Conservation (phyloP, 257 asterid species). For the Verbascum thapsus region DNA sequence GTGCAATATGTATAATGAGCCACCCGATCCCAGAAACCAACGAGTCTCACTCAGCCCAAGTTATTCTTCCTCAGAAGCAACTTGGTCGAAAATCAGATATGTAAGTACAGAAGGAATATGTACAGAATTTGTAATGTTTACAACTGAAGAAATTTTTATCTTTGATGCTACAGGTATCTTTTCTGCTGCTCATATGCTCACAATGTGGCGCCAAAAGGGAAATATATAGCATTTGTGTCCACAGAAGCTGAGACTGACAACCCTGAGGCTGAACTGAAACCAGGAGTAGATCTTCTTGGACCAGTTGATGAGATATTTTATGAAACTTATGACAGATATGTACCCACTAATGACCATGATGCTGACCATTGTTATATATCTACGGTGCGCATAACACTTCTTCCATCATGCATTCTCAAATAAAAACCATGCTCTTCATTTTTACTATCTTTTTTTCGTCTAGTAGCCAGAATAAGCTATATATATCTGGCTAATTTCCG, state of each 20-base stretch:
- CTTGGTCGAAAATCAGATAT: conserved; percentile 97
- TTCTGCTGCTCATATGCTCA: conserved; percentile 96
- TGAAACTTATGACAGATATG: conserved; percentile 80
- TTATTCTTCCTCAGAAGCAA: conserved; percentile 97
- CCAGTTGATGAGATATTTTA: conserved; percentile 87
- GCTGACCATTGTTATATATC: conserved; percentile 77
- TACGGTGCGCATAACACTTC: conserved; percentile 41
- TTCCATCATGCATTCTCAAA: not conserved
- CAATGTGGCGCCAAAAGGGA: conserved; percentile 92
- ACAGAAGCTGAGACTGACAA: conserved; percentile 91
- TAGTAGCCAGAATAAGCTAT: not conserved
- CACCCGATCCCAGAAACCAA: conserved; percentile 95
- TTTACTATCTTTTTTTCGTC: not conserved
- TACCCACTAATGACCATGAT: conserved; percentile 54
- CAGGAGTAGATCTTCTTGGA: conserved; percentile 90
- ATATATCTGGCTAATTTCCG: too few species aligned
- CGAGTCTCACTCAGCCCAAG: conserved; percentile 95
- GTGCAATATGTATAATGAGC: conserved; percentile 94
- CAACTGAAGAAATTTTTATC: not conserved
- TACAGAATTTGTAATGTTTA: not conserved
- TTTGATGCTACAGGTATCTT: conserved; percentile 64
- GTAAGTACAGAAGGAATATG: conserved; percentile 43
- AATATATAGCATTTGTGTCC: conserved; percentile 79
- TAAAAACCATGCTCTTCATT: not conserved
- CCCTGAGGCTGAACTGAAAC: conserved; percentile 88